Percentiles rank a stretch among this genome's conserved stretches.
These are phyloP conservation scores for Metarhizium album DNA, from an alignment of 2,329 filamentous ascomycete genomes.

Conservation along the genomic window DNA sequence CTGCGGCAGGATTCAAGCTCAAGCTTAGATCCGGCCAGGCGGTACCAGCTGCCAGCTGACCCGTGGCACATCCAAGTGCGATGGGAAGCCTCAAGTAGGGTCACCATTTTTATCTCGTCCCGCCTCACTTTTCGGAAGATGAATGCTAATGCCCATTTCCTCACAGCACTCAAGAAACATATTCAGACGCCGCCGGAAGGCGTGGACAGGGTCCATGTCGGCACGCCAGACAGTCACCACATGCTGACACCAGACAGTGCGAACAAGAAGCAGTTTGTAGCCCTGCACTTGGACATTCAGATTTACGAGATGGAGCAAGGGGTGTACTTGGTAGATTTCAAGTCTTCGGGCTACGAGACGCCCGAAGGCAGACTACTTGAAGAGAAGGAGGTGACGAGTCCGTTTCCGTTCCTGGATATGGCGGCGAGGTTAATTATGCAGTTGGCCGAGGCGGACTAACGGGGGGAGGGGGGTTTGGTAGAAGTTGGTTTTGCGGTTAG, in stretches of 20 bases:
- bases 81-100: constrained; percentile 73
- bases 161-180: constrained; percentile 8
- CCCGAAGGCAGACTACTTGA: constrained; percentile 62
- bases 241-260: constrained; percentile 28
- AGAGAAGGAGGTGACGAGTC: constrained; percentile 90
- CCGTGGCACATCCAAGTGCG: constrained; percentile 91
- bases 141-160: neutral
- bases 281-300: constrained; percentile 91
- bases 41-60: constrained; percentile 82
- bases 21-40: constrained; percentile 41
- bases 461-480: neutral
- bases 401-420: constrained; percentile 92
- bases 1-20: constrained; percentile 24
- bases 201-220: constrained; percentile 9
- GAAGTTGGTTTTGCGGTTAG: neutral
- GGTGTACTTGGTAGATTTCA: constrained; percentile 96
- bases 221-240: constrained; percentile 27
- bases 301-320: constrained; percentile 88
- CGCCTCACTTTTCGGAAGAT: neutral
- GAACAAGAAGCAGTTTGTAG: constrained; percentile 56
- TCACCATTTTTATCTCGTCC: constrained; percentile 9
- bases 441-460: constrained; percentile 66
- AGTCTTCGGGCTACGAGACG: constrained; percentile 92
- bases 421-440: constrained; percentile 88
- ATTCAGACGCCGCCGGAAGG: constrained; percentile 2